These are phyloP conservation scores for Sporothrix inflata DNA, from an alignment of 2,329 filamentous ascomycete genomes.

Conservation along the genomic window DNA sequence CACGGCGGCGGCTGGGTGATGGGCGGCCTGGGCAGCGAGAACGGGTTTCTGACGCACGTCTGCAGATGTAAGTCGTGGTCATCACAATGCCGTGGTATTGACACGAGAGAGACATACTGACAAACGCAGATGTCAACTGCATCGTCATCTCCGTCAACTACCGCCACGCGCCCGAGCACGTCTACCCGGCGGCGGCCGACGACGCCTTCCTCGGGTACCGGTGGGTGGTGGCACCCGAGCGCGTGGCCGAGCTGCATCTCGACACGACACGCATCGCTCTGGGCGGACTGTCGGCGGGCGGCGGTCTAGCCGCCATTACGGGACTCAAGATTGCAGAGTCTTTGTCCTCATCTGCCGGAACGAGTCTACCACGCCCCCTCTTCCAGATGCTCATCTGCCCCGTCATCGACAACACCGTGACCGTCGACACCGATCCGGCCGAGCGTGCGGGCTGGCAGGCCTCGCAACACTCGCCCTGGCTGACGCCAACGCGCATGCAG, in stretches of 20 bases:
- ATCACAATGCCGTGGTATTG: too few relatives aligned
- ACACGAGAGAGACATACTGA: too few relatives aligned
- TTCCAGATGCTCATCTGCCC: conserved; percentile 61
- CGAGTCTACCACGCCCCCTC: conserved; percentile 28
- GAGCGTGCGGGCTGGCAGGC: conserved; percentile 46
- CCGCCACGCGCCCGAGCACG: conserved; percentile 58
- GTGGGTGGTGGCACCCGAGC: conserved; percentile 16
- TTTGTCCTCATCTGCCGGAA: neutral
- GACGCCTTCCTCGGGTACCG: conserved; percentile 56
- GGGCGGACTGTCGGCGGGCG: conserved; percentile 39
- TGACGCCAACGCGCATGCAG: conserved; percentile 58
- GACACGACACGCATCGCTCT: conserved; percentile 41
- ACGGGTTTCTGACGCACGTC: conserved; percentile 58
- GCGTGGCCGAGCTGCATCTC: conserved; percentile 38
- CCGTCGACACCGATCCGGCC: conserved; percentile 41
- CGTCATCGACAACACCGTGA: conserved; percentile 61
- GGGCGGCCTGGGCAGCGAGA: conserved; percentile 61
- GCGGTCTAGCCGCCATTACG: conserved; percentile 19
- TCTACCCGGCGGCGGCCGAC: conserved; percentile 59
- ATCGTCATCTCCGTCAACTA: conserved; percentile 31
- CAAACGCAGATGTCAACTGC: conserved; percentile 35
- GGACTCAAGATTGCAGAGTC: conserved; percentile 23
- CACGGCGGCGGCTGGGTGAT: conserved; percentile 64
- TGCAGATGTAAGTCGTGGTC: conserved; percentile 44
- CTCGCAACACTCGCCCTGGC: conserved; percentile 45